Evolutionary conservation across 495 filamentous ascomycete genomes (phyloP), one percentile per base, ranked within the genome.

Genomic region (Clavariopsis aquatica): DNA sequence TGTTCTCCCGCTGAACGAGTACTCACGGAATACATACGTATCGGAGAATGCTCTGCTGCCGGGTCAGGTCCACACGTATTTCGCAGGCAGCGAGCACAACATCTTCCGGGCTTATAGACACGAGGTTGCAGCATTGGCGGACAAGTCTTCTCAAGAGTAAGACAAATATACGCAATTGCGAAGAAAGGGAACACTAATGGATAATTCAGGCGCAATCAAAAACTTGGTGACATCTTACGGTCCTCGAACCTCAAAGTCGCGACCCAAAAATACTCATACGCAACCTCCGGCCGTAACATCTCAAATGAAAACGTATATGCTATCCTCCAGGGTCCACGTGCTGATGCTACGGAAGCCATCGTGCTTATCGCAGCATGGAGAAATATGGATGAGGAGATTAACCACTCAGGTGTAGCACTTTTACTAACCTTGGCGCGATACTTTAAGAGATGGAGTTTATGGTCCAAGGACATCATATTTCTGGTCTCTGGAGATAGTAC

Each of bases 381-480:
- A 74, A 98, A 94, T 55, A 87, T 89, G 68, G 84, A 91, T 60
- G 86, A 85, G 4, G 83, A 88, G 68, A 72, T 93, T 66, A 98
- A 98, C 75, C 78, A 88, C 64, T 93, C 90, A 67, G 94, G 93
- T 20, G 84, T 98, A 19, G 89, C 91, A 1, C 83, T 98, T 49
- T 86, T 89, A 9, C 77, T 98, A 70, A 91, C 93, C 0, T 77
- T 98, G 62, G 91, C 92, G 13, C 82, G 94, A 69, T 98, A 98
- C 76, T 96, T 98, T 78, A 96, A 94, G 74, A 82, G 92, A 64
- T 98, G 94, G 94, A 96, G 91, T 26, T 79, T 98, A 12, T 98
- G 94, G 94, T 96, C 92, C 38, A 98, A 98, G 77, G 94, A 98
- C 69, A 96, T 98, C 68, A 94, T 98, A 49, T 87, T 98, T 75